These are phyloP conservation scores for Eucalyptus urophylla DNA, from an alignment of 345 rosid genomes.

Conservation along the genomic window DNA sequence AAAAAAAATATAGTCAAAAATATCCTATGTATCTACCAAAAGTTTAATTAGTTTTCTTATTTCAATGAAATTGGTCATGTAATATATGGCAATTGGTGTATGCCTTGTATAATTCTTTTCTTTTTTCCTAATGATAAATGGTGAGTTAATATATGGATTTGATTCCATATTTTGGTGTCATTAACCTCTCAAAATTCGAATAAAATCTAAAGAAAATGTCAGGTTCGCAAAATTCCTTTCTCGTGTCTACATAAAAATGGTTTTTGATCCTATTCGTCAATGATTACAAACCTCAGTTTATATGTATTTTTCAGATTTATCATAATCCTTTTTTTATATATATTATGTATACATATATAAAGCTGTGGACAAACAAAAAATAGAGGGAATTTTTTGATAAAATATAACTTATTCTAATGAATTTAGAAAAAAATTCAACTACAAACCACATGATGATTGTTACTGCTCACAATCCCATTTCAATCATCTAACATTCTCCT, in stretches of 20 bases:
- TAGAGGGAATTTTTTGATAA: too few species aligned
- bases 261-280: background rate
- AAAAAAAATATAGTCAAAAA: background rate
- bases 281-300: background rate
- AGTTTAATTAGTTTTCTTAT: background rate
- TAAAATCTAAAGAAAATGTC: background rate
- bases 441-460: background rate
- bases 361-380: too few species aligned
- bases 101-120: background rate
- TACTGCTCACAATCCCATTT: background rate
- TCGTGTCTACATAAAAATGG: background rate
- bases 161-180: background rate
- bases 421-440: too few species aligned
- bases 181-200: background rate
- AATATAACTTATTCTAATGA: too few species aligned
- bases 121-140: background rate
- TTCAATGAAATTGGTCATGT: background rate
- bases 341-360: too few species aligned
- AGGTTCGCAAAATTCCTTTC: background rate
- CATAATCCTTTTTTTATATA: background rate
- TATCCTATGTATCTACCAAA: background rate
- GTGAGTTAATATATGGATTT: background rate
- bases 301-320: too few species aligned
- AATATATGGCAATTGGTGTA: background rate
- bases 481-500: background rate